Conservation (phyloP, 441 rosid genomes). For the Aleurites moluccanus region DNA sequence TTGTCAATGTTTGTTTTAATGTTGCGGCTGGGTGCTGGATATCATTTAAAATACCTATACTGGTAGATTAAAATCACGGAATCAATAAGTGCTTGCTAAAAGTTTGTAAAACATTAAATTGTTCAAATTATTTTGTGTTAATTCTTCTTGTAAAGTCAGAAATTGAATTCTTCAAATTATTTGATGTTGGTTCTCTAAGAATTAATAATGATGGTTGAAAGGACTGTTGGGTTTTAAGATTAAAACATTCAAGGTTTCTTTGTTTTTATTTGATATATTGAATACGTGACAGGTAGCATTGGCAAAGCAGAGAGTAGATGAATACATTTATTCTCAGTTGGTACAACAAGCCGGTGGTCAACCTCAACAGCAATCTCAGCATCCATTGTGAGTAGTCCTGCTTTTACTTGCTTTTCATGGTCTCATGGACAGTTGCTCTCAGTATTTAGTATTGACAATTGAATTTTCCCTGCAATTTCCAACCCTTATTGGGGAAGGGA, state of each 20-base stretch:
- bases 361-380: constrained; percentile 38
- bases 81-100: not conserved
- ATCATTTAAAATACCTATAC: not conserved
- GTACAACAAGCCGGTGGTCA: constrained; percentile 40
- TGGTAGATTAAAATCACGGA: not conserved
- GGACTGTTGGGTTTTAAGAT: not conserved
- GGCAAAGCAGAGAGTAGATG: constrained; percentile 68
- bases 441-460: too few relatives aligned
- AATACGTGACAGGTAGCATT: constrained; percentile 47
- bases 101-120: not conserved
- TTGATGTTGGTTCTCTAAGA: not conserved
- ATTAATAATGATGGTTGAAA: not conserved
- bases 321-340: constrained; percentile 57
- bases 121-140: too few relatives aligned
- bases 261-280: not conserved
- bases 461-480: not conserved
- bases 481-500: not conserved
- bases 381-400: constrained; percentile 22
- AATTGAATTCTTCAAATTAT: not conserved
- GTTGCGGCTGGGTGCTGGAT: not conserved
- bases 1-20: not conserved
- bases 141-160: too few relatives aligned
- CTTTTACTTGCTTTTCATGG: not conserved
- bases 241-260: not conserved
- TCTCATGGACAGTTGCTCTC: too few relatives aligned